A percentile compares a stretch with the other conserved stretches of the same genome.
phyloP scores from a whole-genome alignment of 2,329 filamentous ascomycete species.

The Sporothrix variecibatus region DNA sequence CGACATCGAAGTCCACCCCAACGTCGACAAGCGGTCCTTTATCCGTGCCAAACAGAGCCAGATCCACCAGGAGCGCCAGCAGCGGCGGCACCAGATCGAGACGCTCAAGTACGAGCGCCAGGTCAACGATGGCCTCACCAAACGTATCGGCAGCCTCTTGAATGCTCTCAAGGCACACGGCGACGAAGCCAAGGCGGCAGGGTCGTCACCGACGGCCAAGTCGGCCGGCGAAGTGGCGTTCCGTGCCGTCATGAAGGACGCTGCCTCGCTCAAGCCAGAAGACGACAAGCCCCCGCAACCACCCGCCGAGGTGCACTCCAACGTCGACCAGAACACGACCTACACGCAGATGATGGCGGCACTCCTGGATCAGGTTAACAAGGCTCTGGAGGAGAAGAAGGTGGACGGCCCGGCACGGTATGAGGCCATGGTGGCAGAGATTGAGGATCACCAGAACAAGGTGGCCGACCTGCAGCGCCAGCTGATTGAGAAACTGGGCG shows the following conservation, averaged over 20 bases:
- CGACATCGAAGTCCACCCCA: conserved; percentile 96
- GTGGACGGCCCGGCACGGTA: conserved; percentile 61
- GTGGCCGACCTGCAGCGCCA: conserved; percentile 77
- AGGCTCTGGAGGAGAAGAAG: conserved; percentile 76
- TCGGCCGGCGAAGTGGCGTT: conserved; percentile 75
- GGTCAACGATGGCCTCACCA: conserved; percentile 87
- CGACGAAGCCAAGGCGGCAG: conserved; percentile 58
- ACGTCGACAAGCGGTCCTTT: conserved; percentile 97
- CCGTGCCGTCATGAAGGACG: conserved; percentile 81
- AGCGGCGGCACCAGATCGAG: conserved; percentile 85
- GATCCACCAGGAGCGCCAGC: conserved; percentile 87
- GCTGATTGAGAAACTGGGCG: conserved; percentile 69
- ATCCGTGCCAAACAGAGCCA: conserved; percentile 97
- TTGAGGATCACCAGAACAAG: conserved; percentile 74
- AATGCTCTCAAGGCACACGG: conserved; percentile 73
- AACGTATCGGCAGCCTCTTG: conserved; percentile 79
- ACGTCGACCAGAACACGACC: conserved; percentile 72
- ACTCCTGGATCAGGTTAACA: conserved; percentile 90
- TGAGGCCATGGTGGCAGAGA: conserved; percentile 74
- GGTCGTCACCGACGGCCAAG: neutral
- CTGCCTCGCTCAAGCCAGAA: conserved; percentile 62
- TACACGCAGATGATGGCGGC: conserved; percentile 99
- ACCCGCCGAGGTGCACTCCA: conserved; percentile 76
- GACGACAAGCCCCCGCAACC: conserved; percentile 74
- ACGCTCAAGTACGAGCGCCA: conserved; percentile 89